A percentile compares a stretch with the other conserved stretches of the same genome.
Conservation (phyloP, 2,329 filamentous ascomycete species). For the Ophiostoma sp. region DNA sequence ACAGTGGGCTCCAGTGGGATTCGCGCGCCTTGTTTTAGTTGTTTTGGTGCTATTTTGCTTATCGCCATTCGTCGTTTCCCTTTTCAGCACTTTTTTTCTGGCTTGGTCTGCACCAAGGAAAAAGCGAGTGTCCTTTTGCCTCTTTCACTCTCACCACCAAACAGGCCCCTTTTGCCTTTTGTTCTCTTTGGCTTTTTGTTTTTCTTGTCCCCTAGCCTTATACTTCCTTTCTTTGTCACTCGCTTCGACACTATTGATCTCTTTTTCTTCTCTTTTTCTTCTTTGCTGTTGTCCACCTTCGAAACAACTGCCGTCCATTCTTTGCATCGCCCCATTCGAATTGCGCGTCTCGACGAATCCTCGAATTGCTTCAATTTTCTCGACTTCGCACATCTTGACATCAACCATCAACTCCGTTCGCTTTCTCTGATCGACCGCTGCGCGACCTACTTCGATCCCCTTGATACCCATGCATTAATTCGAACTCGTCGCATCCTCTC, state of each 20-base stretch:
- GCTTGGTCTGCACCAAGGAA: background rate
- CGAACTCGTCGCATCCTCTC: background rate
- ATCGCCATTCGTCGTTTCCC: slow-evolving; percentile 12
- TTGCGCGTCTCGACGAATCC: background rate
- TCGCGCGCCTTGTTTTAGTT: background rate
- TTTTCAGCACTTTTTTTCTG: background rate
- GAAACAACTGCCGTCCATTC: background rate
- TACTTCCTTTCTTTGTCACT: slow-evolving; percentile 15
- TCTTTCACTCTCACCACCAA: slow-evolving; percentile 3
- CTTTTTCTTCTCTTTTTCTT: background rate
- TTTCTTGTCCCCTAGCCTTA: background rate
- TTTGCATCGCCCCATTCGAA: background rate
- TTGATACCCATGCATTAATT: background rate
- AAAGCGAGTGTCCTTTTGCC: background rate
- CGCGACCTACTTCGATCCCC: background rate
- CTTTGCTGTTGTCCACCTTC: background rate
- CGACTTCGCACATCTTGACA: background rate
- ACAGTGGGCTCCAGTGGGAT: background rate
- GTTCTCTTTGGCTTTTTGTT: background rate
- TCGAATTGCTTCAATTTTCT: background rate
- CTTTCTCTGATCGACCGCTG: background rate
- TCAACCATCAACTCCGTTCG: background rate
- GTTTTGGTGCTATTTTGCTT: slow-evolving; percentile 1
- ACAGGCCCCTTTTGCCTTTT: background rate
- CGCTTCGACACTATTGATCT: background rate